Conservation (phyloP, 768 basidiomycete species). For the Boletus insuetus region DNA sequence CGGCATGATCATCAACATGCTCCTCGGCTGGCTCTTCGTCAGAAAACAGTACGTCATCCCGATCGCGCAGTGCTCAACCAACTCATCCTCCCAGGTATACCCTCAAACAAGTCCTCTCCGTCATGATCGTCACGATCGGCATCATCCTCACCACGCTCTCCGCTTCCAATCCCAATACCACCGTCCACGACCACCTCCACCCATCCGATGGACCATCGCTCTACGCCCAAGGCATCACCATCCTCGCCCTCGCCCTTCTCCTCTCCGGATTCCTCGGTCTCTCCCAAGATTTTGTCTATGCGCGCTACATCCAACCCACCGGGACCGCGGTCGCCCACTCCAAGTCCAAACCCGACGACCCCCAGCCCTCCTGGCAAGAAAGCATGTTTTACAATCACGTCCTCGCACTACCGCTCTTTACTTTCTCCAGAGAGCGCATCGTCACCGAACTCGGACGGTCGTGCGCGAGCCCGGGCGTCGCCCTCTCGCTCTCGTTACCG, state of each 20-base stretch:
- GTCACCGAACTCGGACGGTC: constrained; percentile 17
- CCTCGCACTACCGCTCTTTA: constrained; percentile 76
- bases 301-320: constrained; percentile 38
- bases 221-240: constrained; percentile 69
- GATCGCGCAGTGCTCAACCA: neutral
- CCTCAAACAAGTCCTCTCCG: constrained; percentile 62
- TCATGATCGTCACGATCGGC: constrained; percentile 77
- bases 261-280: constrained; percentile 81
- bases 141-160: constrained; percentile 82
- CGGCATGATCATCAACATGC: constrained; percentile 80
- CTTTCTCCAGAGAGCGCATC: constrained; percentile 55
- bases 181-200: too few species aligned
- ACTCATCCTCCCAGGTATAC: constrained; percentile 52
- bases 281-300: constrained; percentile 78
- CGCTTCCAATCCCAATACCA: constrained; percentile 42
- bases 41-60: constrained; percentile 55
- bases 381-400: constrained; percentile 90
- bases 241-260: constrained; percentile 75
- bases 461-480: constrained; percentile 10
- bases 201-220: constrained; percentile 9
- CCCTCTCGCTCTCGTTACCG: constrained; percentile 11
- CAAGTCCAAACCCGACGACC: neutral
- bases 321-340: constrained; percentile 21
- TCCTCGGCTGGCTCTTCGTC: constrained; percentile 68
- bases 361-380: constrained; percentile 70